Percentiles rank a stretch among this genome's conserved stretches.
phyloP scores from a whole-genome alignment of 768 basidiomycete genomes.

The Suillus cothurnatus region DNA sequence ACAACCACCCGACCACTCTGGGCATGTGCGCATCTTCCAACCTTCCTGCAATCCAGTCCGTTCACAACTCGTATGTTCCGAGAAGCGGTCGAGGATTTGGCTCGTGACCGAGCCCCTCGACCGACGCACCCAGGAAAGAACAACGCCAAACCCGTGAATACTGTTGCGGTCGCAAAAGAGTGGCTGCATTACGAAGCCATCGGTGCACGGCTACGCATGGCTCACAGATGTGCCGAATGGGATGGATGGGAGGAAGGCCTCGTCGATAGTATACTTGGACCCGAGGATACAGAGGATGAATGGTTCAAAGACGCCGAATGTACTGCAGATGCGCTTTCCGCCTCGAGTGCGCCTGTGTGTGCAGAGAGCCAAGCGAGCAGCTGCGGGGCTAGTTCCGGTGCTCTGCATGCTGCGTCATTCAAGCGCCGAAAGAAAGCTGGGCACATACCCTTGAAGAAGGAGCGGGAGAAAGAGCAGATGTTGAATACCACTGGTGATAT shows the following conservation, averaged over 20 bases:
- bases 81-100: conserved; percentile 56
- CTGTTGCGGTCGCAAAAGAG: conserved; percentile 55
- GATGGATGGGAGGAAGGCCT: conserved; percentile 92
- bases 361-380: conserved; percentile 6
- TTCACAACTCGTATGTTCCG: conserved; percentile 76
- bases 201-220: conserved; percentile 69
- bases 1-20: conserved; percentile 87
- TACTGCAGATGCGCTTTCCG: conserved; percentile 12
- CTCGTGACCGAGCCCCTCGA: conserved; percentile 22
- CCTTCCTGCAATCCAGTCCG: conserved; percentile 76
- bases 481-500: conserved; percentile 73
- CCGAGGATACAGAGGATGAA: conserved; percentile 69
- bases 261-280: conserved; percentile 72
- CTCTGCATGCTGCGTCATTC: conserved; percentile 28
- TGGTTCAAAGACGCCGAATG: conserved; percentile 57
- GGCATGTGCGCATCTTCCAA: conserved; percentile 81
- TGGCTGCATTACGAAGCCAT: conserved; percentile 76
- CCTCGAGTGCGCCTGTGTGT: neutral
- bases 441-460: conserved; percentile 56
- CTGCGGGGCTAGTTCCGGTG: conserved; percentile 16
- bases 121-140: conserved; percentile 21
- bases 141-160: conserved; percentile 25
- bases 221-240: conserved; percentile 84
- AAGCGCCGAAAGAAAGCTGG: conserved; percentile 40
- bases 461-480: conserved; percentile 70